Evolutionary conservation across 352 stramenopile species (phyloP).

Genomic region (Phytophthora citricola): DNA sequence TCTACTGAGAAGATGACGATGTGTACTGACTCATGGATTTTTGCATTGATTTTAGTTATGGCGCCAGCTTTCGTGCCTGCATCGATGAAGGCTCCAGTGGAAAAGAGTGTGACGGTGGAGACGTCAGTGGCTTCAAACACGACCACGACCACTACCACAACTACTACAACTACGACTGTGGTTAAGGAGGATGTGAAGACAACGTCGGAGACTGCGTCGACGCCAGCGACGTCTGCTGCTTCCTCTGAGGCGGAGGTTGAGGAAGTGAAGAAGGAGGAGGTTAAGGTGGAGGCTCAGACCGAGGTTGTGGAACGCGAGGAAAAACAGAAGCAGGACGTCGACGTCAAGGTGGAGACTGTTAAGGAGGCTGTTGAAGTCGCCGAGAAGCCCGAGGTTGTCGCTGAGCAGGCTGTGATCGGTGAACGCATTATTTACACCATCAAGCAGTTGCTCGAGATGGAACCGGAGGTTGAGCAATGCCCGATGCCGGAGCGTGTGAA

Average conservation of each 20-base stretch:
- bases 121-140: constrained; percentile 6
- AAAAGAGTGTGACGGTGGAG: constrained; percentile 28
- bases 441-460: constrained; percentile 74
- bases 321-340: constrained; percentile 34
- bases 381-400: constrained; percentile 36
- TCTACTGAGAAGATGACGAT: background rate
- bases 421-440: constrained; percentile 83
- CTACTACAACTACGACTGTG: background rate
- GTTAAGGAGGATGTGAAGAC: constrained; percentile 18
- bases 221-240: constrained; percentile 32
- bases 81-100: constrained; percentile 30
- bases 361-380: constrained; percentile 17
- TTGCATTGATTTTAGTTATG: constrained; percentile 35
- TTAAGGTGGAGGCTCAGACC: constrained; percentile 1
- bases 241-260: constrained; percentile 50
- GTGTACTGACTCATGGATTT: constrained; percentile 5
- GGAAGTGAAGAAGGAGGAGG: constrained; percentile 28
- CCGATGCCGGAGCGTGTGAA: constrained; percentile 62
- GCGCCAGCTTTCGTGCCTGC: constrained; percentile 40
- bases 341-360: constrained; percentile 17
- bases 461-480: constrained; percentile 56
- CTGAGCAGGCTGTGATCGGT: constrained; percentile 50
- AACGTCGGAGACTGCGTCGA: constrained; percentile 27
- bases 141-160: constrained; percentile 6
- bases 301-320: constrained; percentile 22